These are phyloP conservation scores for Endoconidiophora laricicola DNA, from an alignment of 2,329 filamentous ascomycete genomes.

Conservation along the genomic window DNA sequence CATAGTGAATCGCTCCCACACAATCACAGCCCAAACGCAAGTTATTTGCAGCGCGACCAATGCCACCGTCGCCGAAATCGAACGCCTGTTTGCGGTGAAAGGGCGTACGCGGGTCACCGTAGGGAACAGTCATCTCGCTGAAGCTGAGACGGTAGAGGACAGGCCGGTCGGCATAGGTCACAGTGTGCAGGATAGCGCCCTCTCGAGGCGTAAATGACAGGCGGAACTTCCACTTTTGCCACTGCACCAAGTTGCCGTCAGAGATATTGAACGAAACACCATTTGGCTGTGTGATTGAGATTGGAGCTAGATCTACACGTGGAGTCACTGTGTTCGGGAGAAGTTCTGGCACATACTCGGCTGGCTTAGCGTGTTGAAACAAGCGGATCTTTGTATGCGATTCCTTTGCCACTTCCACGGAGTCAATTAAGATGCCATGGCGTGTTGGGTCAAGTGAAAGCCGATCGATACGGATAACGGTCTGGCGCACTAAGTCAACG, in stretches of 20 bases:
- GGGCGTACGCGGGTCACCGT: conserved; percentile 46
- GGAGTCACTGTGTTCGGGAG: conserved; percentile 24
- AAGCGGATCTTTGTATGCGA: conserved; percentile 22
- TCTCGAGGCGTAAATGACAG: conserved; percentile 55
- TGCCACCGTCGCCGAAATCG: conserved; percentile 53
- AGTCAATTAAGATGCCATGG: conserved; percentile 24
- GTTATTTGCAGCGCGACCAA: conserved; percentile 51
- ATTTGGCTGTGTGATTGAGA: conserved; percentile 55
- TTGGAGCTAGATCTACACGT: conserved; percentile 44
- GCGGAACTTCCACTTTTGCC: conserved; percentile 55
- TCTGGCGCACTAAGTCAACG: conserved; percentile 38
- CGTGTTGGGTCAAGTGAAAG: conserved; percentile 31
- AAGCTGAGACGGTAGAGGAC: conserved; percentile 51
- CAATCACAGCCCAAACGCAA: conserved; percentile 54
- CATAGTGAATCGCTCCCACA: conserved; percentile 48
- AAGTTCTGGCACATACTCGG: conserved; percentile 35
- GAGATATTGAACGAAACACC: conserved; percentile 48
- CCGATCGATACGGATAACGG: conserved; percentile 40
- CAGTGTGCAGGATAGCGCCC: conserved; percentile 52
- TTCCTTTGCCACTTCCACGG: neutral
- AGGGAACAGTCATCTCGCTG: conserved; percentile 55
- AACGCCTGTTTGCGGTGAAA: conserved; percentile 57
- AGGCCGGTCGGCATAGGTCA: conserved; percentile 48
- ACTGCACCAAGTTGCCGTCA: conserved; percentile 31
- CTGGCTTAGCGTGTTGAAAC: conserved; percentile 25